Base-by-base conservation (phyloP, 2,329 filamentous ascomycete species). In the Fusarium nodosum region DNA sequence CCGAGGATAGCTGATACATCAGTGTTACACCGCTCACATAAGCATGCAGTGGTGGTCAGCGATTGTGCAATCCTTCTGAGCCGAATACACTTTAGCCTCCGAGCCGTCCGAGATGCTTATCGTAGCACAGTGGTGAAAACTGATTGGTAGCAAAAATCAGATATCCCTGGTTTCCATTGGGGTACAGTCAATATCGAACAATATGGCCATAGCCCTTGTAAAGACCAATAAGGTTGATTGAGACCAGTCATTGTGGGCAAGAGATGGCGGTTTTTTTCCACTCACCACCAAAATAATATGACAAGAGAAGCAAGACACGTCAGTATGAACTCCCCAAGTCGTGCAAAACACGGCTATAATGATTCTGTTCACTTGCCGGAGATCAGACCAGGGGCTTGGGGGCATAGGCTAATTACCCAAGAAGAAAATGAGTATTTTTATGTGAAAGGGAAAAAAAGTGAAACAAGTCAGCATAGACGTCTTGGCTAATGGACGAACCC, bases 1-100 rank as follows among this genome's bases (percentile, higher is more conserved):
- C 24, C 18, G 0, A 26, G 18, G 4, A 44, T 9, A 44, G 16
- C 20, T 41, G 38, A 22, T 24, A 20, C 9, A 20, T 22, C 7
- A 6, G 11, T 20, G 4, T 20, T 4, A 4, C 0, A 12, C 1
- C 12, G 42, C 57, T 50, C 54, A 60, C 54, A 58, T 60, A 51
- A 60, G 57, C 57, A 50, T 22, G 30, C 1, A 3, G 5, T 15
- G 57, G 54, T 42, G 42, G 54, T 60, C 54, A 60, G 42, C 36
- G 4, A 30, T 13, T 15, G 3, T 33, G 16, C 7, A 13, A 26
- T 50, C n/a, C 28, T 41, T 26, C 9, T 18, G 1, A 12, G 2
- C 10, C 2, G 28, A 4, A 10, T 15, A 20, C 5, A 22, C 7
- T 2, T 20, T 20, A 39, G n/a, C 3, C n/a, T 39, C n/a, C 36